phyloP scores from a whole-genome alignment of 2,329 filamentous ascomycete genomes.

The Aquanectria penicillioides region DNA sequence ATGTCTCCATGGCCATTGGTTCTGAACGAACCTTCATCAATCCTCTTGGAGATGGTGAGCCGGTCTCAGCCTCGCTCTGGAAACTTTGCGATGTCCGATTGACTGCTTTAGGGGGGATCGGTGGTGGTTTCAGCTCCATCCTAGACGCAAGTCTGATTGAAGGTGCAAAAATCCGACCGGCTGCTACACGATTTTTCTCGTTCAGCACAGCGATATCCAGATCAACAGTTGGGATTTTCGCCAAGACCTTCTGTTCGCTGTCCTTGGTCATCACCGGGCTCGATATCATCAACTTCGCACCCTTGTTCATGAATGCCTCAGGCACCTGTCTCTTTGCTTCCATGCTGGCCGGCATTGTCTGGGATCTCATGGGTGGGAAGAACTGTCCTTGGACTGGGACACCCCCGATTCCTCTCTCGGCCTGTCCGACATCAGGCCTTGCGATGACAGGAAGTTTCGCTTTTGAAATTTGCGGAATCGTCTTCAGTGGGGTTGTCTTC shows the following conservation, averaged over 20 bases:
- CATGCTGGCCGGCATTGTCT: slow-evolving; percentile 35
- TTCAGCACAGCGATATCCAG: slow-evolving; percentile 58
- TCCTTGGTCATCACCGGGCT: slow-evolving; percentile 55
- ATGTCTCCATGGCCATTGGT: slow-evolving; percentile 30
- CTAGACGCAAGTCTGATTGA: slow-evolving; percentile 48
- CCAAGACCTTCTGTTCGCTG: slow-evolving; percentile 51
- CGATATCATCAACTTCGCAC: slow-evolving; percentile 59
- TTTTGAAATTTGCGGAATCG: slow-evolving; percentile 27
- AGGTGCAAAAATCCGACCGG: slow-evolving; percentile 40
- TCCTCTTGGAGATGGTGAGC: slow-evolving; percentile 1
- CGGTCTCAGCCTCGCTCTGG: slow-evolving; percentile 51
- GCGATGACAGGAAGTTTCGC: slow-evolving; percentile 51
- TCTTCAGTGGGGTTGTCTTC: slow-evolving; percentile 26
- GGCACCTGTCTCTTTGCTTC: slow-evolving; percentile 27
- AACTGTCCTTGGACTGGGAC: slow-evolving; percentile 52
- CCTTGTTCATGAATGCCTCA: slow-evolving; percentile 42
- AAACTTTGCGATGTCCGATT: slow-evolving; percentile 48
- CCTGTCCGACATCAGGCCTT: slow-evolving; percentile 49
- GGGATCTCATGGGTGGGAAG: slow-evolving; percentile 53
- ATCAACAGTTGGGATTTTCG: slow-evolving; percentile 60
- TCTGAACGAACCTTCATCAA: not conserved
- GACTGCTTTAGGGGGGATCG: slow-evolving; percentile 45
- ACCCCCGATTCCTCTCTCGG: slow-evolving; percentile 49
- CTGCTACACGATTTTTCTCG: slow-evolving; percentile 56
- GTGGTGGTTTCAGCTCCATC: slow-evolving; percentile 50